Evolutionary conservation across 2,329 filamentous ascomycete species (phyloP).

Genomic region (Rhinocladiella mackenziei): DNA sequence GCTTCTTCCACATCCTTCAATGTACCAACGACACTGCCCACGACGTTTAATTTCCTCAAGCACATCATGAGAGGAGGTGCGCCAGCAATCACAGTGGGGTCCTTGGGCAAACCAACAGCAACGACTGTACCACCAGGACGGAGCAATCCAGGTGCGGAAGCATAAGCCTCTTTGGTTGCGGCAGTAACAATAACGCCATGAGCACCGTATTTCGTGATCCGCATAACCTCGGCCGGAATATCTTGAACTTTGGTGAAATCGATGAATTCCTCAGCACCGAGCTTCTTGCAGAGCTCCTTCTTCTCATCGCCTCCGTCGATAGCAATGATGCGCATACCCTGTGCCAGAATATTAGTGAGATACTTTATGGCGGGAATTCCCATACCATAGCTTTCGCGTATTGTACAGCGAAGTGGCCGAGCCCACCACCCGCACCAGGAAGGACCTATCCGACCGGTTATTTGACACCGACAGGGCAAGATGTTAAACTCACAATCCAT

Average conservation of each 20-base stretch:
- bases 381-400: constrained; percentile 35
- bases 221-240: constrained; percentile 35
- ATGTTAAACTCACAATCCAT: constrained; percentile 28
- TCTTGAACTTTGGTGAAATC: constrained; percentile 37
- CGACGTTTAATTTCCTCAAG: constrained; percentile 41
- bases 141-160: constrained; percentile 33
- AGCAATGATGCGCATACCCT: constrained; percentile 39
- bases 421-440: constrained; percentile 32
- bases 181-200: constrained; percentile 39
- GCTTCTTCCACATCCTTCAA: constrained; percentile 46
- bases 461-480: too few species aligned
- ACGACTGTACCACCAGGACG: constrained; percentile 38
- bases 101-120: constrained; percentile 37
- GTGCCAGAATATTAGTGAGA: neutral
- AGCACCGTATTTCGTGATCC: constrained; percentile 38
- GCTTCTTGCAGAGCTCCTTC: constrained; percentile 36
- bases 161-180: constrained; percentile 38
- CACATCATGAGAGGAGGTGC: constrained; percentile 39
- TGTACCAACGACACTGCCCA: constrained; percentile 43
- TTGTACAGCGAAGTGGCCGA: constrained; percentile 34
- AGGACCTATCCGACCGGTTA: constrained; percentile 20
- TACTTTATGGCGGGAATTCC: neutral
- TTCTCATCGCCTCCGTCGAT: constrained; percentile 39
- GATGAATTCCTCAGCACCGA: constrained; percentile 39
- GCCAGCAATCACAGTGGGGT: constrained; percentile 36